A percentile compares a stretch with the other conserved stretches of the same genome.
Evolutionary conservation across 2,329 filamentous ascomycete species (phyloP).

Genomic region (Xylariaceae sp.): DNA sequence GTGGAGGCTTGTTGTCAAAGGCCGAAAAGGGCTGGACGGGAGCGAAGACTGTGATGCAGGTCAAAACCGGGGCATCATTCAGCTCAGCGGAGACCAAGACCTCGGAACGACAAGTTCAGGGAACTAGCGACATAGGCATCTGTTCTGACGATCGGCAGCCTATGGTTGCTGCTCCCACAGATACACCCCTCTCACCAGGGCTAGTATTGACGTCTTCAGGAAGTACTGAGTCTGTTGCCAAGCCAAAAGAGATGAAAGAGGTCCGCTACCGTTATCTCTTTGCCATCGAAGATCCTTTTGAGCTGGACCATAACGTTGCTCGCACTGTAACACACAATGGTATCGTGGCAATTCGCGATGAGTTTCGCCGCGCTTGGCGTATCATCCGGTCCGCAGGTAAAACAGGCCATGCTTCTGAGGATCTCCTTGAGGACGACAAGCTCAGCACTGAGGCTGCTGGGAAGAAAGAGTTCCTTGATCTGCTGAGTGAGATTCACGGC

Average conservation of each 20-base stretch:
- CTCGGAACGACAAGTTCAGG: background rate
- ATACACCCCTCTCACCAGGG: background rate
- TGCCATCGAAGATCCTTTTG: constrained; percentile 89
- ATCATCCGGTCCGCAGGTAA: constrained; percentile 57
- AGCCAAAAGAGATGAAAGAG: constrained; percentile 53
- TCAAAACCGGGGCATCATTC: constrained; percentile 32
- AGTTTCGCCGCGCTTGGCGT: constrained; percentile 75
- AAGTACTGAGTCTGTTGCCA: constrained; percentile 10
- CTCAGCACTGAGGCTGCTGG: constrained; percentile 28
- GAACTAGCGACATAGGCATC: background rate
- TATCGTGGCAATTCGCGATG: constrained; percentile 76
- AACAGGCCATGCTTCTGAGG: constrained; percentile 31
- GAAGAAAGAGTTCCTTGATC: constrained; percentile 29
- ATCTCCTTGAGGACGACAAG: constrained; percentile 51
- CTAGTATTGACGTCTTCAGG: background rate
- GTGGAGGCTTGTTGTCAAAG: constrained; percentile 68
- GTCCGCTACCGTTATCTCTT: constrained; percentile 78
- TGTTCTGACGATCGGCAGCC: constrained; percentile 10
- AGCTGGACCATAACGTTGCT: constrained; percentile 82
- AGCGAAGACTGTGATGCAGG: constrained; percentile 66
- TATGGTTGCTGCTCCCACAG: constrained; percentile 11
- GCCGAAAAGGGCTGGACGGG: constrained; percentile 79
- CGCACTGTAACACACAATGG: constrained; percentile 80
- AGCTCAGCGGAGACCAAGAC: constrained; percentile 13
- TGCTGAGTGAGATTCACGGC: constrained; percentile 39